A percentile compares a stretch with the other conserved stretches of the same genome.
Evolutionary conservation across 73 alveolate genomes (phyloP).

Genomic region (Paramecium sexaurelia): DNA sequence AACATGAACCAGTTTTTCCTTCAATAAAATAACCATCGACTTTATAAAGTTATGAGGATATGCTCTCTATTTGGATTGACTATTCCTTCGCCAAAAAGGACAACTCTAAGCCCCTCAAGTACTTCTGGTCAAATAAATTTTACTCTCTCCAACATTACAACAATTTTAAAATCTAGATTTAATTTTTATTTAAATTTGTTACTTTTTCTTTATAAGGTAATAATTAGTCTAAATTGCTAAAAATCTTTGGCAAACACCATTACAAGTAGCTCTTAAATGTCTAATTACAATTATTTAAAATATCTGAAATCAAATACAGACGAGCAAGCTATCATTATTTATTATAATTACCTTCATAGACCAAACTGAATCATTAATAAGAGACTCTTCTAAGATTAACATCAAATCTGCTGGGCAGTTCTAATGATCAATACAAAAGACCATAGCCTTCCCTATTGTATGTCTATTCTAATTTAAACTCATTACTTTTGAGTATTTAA

Average conservation of each 20-base stretch:
- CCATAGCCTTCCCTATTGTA: constrained; percentile 66
- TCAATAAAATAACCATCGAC: constrained; percentile 58
- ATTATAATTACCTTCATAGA: not conserved
- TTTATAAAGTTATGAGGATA: not conserved
- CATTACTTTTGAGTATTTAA: constrained; percentile 42
- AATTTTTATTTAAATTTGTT: not conserved
- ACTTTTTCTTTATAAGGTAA: constrained; percentile 34
- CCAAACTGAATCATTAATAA: not conserved
- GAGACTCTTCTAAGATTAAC: constrained; percentile 10
- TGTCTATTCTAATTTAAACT: not conserved
- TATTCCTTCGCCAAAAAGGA: constrained; percentile 14
- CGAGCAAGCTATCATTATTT: not conserved
- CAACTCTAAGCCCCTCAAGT: constrained; percentile 47
- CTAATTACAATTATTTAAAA: not conserved
- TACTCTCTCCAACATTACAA: constrained; percentile 38
- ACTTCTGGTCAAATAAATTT: constrained; percentile 36
- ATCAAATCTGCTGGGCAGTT: constrained; percentile 63
- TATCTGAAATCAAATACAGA: constrained; percentile 51
- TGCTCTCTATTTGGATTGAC: not conserved
- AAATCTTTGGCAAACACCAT: constrained; percentile 16
- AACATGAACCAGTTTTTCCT: constrained; percentile 28
- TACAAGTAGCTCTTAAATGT: not conserved
- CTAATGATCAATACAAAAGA: constrained; percentile 55
- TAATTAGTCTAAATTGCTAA: not conserved
- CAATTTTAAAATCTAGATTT: not conserved